A percentile compares a stretch with the other conserved stretches of the same genome.
Evolutionary conservation across 2,329 filamentous ascomycete species (phyloP).

Genomic region (Epichloe baconii): DNA sequence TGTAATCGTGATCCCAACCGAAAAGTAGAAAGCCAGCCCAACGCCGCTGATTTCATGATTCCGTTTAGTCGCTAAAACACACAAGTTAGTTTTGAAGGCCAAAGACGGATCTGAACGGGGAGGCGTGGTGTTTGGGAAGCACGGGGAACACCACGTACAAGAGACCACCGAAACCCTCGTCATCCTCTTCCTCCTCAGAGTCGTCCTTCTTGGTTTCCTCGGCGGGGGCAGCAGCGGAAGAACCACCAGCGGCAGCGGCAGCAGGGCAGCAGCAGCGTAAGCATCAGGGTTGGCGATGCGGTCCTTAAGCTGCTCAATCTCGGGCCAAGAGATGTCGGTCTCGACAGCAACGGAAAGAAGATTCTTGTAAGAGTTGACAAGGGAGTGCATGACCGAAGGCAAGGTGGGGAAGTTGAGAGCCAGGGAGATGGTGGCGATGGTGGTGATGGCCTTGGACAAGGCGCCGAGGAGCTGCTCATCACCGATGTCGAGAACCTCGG

Average conservation of each 20-base stretch:
- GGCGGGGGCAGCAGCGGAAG: conserved; percentile 37
- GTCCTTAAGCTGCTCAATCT: conserved; percentile 97
- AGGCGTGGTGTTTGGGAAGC: background rate
- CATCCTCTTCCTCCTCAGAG: conserved; percentile 56
- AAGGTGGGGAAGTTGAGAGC: conserved; percentile 91
- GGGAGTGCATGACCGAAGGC: conserved; percentile 88
- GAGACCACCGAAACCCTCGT: conserved; percentile 66
- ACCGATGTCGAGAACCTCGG: conserved; percentile 79
- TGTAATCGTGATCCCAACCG: conserved; percentile 31
- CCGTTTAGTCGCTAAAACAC: conserved; percentile 36
- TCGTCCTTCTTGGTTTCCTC: conserved; percentile 54
- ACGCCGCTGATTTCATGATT: conserved; percentile 22
- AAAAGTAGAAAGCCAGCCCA: conserved; percentile 27
- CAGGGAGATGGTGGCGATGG: conserved; percentile 84
- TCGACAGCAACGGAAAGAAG: conserved; percentile 75
- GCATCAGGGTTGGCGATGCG: conserved; percentile 98
- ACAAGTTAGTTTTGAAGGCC: conserved; percentile 24
- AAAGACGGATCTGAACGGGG: background rate
- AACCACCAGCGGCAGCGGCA: conserved; percentile 38
- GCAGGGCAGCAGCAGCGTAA: conserved; percentile 71
- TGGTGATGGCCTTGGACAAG: conserved; percentile 68
- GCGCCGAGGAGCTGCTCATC: conserved; percentile 86
- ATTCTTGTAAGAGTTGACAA: conserved; percentile 99
- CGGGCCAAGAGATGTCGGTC: conserved; percentile 88
- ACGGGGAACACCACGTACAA: conserved; percentile 37